Evolutionary conservation across 306 rosid genomes (phyloP), one percentile per base, ranked within the genome.

Genomic region (Rubus parviflorus): DNA sequence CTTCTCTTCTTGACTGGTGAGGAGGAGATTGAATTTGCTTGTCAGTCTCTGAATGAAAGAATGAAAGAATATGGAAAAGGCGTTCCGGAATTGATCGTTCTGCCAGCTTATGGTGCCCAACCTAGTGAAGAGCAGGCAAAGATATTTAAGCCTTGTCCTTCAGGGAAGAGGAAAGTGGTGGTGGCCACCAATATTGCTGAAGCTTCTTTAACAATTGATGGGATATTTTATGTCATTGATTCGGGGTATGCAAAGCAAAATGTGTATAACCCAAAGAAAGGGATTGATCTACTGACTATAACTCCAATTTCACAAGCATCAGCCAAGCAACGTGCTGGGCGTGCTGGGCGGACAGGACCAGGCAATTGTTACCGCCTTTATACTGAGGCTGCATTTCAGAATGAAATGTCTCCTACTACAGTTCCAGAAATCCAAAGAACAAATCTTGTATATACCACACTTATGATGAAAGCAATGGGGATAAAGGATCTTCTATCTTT

Each of bases 101-200:
- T 88, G 35, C 97, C 97, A 5, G 93, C 90, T 40, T 93, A 91
- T 79, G 89, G 98, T 78, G 97, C 97, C 22, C 92, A 90, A 68
- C 98, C 91, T 23, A 88, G 93, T 86, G 96, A 88, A 79, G 89
- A 88, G 97, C 97, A 93, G 63, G 87, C 96, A 6, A 87, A 91
- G 84, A 93, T 91, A 77, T 93, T 93, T 76, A 94, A 91, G 1
- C 94, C 96, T 47, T 89, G 97, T 53, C 98, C 98, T 57, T 93
- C 96, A 3, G 97, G 96, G 72, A 93, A 91, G 86, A 87, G 97
- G 74, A 90, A 91, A 80, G 93, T 93, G 82, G 92, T 93, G 20
- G 97, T 93, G 82, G 96, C 98, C 54, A 93, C 98, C 40, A 93
- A 93, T 73, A 91, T 93, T 84, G 96, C 98, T 5, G 97, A 93